A percentile compares a stretch with the other conserved stretches of the same genome.
Conservation (phyloP, 805 yeast species). For the Wickerhamomyces pijperi region DNA sequence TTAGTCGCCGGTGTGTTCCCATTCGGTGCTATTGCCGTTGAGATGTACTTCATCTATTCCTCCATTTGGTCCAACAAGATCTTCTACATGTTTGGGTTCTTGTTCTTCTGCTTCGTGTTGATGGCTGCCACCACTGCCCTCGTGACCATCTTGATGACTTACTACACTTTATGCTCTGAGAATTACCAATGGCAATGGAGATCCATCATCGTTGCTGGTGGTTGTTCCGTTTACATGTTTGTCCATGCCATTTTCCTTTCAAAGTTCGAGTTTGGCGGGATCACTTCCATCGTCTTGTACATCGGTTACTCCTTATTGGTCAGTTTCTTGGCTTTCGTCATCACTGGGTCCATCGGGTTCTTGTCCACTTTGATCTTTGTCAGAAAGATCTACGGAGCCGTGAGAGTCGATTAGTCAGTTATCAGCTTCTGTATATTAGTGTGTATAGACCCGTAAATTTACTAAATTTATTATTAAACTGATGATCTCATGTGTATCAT, state of each 20-base stretch:
- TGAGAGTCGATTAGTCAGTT: slow-evolving; percentile 80
- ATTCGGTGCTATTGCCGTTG: slow-evolving; percentile 89
- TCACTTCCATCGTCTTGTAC: slow-evolving; percentile 68
- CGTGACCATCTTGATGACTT: slow-evolving; percentile 70
- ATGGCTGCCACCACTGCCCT: slow-evolving; percentile 74
- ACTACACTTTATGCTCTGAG: slow-evolving; percentile 79
- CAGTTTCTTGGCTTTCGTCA: slow-evolving; percentile 58
- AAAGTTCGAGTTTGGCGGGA: slow-evolving; percentile 58
- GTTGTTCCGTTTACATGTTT: slow-evolving; percentile 77
- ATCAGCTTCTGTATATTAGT: no score
- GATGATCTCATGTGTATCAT: no score
- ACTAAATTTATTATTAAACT: no score
- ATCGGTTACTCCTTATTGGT: slow-evolving; percentile 73
- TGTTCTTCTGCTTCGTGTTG: slow-evolving; percentile 77
- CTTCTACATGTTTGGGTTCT: slow-evolving; percentile 95
- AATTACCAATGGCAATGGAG: slow-evolving; percentile 98
- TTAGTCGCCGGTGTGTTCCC: slow-evolving; percentile 85
- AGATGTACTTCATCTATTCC: slow-evolving; percentile 83
- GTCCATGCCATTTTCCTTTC: slow-evolving; percentile 71
- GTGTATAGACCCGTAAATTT: no score
- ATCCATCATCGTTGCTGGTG: slow-evolving; percentile 76
- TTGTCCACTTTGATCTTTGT: slow-evolving; percentile 63
- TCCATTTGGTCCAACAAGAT: slow-evolving; percentile 91
- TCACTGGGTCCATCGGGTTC: slow-evolving; percentile 86
- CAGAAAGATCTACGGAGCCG: slow-evolving; percentile 68